Conservation (phyloP, 257 asterid species). For the Petunia axillaris region DNA sequence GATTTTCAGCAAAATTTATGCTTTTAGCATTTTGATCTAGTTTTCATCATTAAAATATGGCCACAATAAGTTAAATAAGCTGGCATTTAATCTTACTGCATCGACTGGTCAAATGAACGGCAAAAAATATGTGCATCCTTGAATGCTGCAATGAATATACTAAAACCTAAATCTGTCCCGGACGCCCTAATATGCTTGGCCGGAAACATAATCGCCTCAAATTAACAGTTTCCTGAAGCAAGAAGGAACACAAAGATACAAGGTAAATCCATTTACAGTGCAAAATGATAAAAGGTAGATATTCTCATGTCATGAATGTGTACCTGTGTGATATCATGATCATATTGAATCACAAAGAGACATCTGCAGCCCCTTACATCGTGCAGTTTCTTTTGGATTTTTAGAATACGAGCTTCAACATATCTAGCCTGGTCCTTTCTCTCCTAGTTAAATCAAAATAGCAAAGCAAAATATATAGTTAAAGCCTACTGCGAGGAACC, state of each 20-base stretch:
- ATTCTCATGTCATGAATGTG: slow-evolving; percentile 4
- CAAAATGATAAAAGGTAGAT: neutral
- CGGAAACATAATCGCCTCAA: slow-evolving; percentile 81
- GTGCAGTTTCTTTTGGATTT: slow-evolving; percentile 75
- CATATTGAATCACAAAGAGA: slow-evolving; percentile 68
- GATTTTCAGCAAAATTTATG: slow-evolving; percentile 2
- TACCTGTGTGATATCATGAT: slow-evolving; percentile 74
- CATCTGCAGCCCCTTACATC: slow-evolving; percentile 99
- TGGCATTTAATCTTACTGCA: neutral
- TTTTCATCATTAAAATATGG: neutral
- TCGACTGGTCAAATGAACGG: neutral
- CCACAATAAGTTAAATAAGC: neutral
- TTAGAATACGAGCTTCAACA: slow-evolving; percentile 71
- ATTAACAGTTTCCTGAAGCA: slow-evolving; percentile 72
- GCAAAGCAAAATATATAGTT: slow-evolving; percentile 8
- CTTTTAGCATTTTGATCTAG: neutral
- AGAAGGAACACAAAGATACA: neutral
- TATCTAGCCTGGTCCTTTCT: slow-evolving; percentile 70
- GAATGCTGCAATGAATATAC: slow-evolving; percentile 3
- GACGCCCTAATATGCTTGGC: slow-evolving; percentile 46
- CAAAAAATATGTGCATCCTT: neutral
- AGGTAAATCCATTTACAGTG: neutral
- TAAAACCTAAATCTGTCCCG: slow-evolving; percentile 26
- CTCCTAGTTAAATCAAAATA: slow-evolving; percentile 53
- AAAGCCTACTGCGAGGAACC: neutral